Percentiles rank a stretch among this genome's conserved stretches.
phyloP scores from a whole-genome alignment of 2,329 filamentous ascomycete genomes.

The Mycosphaerella arachidis region DNA sequence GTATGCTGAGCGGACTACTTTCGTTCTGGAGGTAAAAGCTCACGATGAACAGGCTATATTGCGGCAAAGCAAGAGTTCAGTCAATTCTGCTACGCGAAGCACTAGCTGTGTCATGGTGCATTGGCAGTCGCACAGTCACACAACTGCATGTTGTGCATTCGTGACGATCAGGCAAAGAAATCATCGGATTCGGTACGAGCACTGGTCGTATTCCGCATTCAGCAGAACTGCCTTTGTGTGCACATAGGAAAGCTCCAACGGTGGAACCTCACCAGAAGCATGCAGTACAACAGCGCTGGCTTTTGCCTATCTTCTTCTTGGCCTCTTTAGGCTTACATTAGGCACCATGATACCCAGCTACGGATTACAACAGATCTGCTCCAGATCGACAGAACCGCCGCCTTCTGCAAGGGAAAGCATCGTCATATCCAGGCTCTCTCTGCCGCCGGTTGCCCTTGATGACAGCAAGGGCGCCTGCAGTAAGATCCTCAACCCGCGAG shows the following conservation, averaged over 20 bases:
- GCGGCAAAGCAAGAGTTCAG: not conserved
- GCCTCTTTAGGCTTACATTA: not conserved
- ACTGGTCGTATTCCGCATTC: not conserved
- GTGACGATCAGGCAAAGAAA: too few relatives aligned
- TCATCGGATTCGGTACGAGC: not conserved
- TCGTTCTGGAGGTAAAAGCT: not conserved
- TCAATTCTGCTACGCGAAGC: not conserved
- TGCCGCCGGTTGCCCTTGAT: constrained; percentile 35
- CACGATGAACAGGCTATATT: not conserved
- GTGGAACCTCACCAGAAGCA: not conserved
- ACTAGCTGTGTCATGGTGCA: not conserved
- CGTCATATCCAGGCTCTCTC: constrained; percentile 33
- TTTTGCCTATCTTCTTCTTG: not conserved
- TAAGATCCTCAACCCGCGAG: constrained; percentile 31
- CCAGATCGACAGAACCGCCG: not conserved
- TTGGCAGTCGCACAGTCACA: not conserved
- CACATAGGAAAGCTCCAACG: not conserved
- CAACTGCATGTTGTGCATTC: too few relatives aligned
- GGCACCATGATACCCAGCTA: not conserved
- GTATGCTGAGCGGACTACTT: not conserved
- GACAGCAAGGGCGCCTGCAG: constrained; percentile 33
- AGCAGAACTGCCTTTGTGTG: not conserved
- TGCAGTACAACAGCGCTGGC: not conserved
- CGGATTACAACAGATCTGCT: too few relatives aligned
- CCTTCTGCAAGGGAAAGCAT: constrained; percentile 33